Conservation (phyloP, 208 protist genomes). For the Naegleria gruberi region DNA sequence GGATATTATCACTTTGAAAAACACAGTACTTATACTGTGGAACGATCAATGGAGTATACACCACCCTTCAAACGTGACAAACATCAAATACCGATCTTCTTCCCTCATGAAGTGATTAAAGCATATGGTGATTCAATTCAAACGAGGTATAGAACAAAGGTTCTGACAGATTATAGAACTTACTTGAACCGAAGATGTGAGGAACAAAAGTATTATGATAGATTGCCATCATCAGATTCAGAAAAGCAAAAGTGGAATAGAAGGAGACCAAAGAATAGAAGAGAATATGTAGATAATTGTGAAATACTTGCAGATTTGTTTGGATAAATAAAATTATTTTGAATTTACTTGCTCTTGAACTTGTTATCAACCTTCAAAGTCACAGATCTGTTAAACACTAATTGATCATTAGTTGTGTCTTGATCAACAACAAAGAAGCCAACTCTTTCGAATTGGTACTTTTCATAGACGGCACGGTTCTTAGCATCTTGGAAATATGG, state of each 20-base stretch:
- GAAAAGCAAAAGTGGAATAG: background rate
- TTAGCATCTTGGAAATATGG: conserved; percentile 18
- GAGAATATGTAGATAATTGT: background rate
- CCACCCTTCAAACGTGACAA: background rate
- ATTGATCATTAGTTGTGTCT: conserved; percentile 46
- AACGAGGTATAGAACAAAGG: background rate
- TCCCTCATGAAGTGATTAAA: background rate
- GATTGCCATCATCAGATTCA: background rate
- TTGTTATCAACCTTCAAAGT: conserved; percentile 50
- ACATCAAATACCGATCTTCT: background rate
- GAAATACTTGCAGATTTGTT: background rate
- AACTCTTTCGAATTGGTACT: conserved; percentile 79
- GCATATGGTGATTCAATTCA: background rate
- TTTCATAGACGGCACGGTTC: conserved; percentile 21
- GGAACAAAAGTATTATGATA: background rate
- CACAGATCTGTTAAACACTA: conserved; percentile 79
- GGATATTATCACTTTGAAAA: background rate
- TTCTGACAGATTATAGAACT: background rate
- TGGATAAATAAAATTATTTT: background rate
- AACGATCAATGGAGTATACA: background rate
- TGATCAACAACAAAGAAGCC: conserved; percentile 75
- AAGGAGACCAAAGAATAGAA: background rate
- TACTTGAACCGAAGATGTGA: background rate
- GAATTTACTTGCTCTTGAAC: background rate
- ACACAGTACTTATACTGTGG: background rate